Percentiles rank a stretch among this genome's conserved stretches.
Evolutionary conservation across 768 basidiomycete genomes (phyloP).

Genomic region (Lactarius quietus): DNA sequence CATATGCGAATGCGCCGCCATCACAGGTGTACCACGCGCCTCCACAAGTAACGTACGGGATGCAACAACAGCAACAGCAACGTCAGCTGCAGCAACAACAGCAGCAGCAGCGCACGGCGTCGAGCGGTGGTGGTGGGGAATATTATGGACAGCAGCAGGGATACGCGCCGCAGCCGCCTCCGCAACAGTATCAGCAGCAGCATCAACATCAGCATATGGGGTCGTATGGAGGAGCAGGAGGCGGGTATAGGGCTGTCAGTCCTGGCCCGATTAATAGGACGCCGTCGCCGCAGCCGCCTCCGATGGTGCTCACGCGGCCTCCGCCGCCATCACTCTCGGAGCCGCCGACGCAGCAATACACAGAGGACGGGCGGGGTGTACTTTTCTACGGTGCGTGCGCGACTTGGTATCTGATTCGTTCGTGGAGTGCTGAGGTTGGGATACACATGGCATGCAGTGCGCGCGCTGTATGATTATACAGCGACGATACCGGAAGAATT

Average conservation of each 20-base stretch:
- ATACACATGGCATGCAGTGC: slow-evolving; percentile 47
- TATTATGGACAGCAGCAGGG: slow-evolving; percentile 16
- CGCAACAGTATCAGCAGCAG: slow-evolving; percentile 26
- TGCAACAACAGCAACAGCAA: slow-evolving; percentile 35
- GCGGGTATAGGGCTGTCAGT: slow-evolving; percentile 42
- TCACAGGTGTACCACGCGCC: slow-evolving; percentile 18
- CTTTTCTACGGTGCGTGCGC: slow-evolving; percentile 76
- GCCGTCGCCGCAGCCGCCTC: slow-evolving; percentile 53
- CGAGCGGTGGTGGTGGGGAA: slow-evolving; percentile 15
- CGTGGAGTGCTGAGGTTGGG: slow-evolving; percentile 8
- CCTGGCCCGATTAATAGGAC: slow-evolving; percentile 41
- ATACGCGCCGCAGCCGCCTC: slow-evolving; percentile 11
- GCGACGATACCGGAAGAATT: slow-evolving; percentile 92
- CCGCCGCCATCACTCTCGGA: slow-evolving; percentile 19
- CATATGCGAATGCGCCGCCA: slow-evolving; percentile 21
- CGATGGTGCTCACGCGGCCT: slow-evolving; percentile 29
- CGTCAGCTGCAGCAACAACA: slow-evolving; percentile 31
- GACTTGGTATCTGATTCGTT: background rate
- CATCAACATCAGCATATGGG: slow-evolving; percentile 33
- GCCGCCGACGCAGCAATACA: slow-evolving; percentile 69
- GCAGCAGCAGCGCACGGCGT: slow-evolving; percentile 15
- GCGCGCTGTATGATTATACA: slow-evolving; percentile 83
- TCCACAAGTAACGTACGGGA: background rate
- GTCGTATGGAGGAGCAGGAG: slow-evolving; percentile 29
- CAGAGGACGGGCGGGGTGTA: slow-evolving; percentile 78